Evolutionary conservation across 108 stramenopile genomes (phyloP).

Genomic region (Nitzschia sp.): DNA sequence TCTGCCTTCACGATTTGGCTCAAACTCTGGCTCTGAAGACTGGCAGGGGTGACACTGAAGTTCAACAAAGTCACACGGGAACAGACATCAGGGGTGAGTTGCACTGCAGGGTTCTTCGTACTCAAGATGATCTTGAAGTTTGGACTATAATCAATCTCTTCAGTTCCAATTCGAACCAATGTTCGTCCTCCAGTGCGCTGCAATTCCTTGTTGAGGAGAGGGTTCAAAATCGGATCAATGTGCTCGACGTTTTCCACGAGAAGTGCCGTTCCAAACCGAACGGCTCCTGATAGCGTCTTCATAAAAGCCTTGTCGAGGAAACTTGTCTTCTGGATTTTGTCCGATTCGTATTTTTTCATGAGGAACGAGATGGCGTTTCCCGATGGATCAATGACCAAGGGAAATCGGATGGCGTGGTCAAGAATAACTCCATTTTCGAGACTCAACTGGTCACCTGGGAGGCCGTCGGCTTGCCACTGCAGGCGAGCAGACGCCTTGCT

Average conservation of each 20-base stretch:
- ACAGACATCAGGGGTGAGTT: conserved; percentile 93
- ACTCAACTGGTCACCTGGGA: conserved; percentile 90
- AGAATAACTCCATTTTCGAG: conserved; percentile 96
- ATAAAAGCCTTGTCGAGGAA: conserved; percentile 97
- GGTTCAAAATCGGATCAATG: conserved; percentile 96
- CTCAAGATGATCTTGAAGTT: conserved; percentile 91
- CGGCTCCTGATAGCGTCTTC: conserved; percentile 94
- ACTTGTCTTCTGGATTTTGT: conserved; percentile 92
- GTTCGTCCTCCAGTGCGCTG: conserved; percentile 94
- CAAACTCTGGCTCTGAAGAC: conserved; percentile 88
- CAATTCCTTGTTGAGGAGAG: conserved; percentile 93
- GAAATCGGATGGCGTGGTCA: conserved; percentile 86
- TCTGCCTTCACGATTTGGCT: conserved; percentile 81
- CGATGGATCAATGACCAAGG: conserved; percentile 98
- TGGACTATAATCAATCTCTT: conserved; percentile 97
- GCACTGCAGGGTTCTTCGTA: conserved; percentile 91
- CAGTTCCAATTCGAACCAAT: conserved; percentile 92
- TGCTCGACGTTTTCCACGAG: conserved; percentile 94
- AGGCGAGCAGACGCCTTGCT: conserved; percentile 86
- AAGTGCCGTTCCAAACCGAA: conserved; percentile 96
- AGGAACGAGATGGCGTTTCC: conserved; percentile 91
- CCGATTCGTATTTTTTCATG: conserved; percentile 78
- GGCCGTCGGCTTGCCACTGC: conserved; percentile 86
- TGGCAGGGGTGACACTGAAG: conserved; percentile 95
- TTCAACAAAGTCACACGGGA: conserved; percentile 95